phyloP scores from a whole-genome alignment of 2,329 filamentous ascomycete species.

The Sclerotinia borealis region DNA sequence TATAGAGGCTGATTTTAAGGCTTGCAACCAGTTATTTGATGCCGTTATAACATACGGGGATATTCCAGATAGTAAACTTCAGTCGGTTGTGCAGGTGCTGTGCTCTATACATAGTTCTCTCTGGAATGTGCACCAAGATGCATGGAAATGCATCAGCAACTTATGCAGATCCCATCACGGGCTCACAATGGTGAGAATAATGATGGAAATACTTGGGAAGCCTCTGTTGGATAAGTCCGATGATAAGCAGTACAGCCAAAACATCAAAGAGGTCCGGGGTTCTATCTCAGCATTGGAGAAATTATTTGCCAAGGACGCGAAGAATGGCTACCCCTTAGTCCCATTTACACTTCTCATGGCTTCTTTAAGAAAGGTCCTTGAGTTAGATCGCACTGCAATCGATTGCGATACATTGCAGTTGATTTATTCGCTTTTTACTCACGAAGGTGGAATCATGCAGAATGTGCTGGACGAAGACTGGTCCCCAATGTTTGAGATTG shows the following conservation, averaged over 20 bases:
- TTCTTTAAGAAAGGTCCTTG: constrained; percentile 47
- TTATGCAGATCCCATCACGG: constrained; percentile 69
- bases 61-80: constrained; percentile 57
- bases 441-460: constrained; percentile 46
- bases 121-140: constrained; percentile 50
- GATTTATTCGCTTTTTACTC: constrained; percentile 51
- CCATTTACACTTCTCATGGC: constrained; percentile 54
- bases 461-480: constrained; percentile 61
- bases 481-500: constrained; percentile 54
- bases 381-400: constrained; percentile 29
- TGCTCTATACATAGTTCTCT: constrained; percentile 67
- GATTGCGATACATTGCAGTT: constrained; percentile 31
- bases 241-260: constrained; percentile 39
- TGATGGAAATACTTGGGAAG: constrained; percentile 55
- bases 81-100: constrained; percentile 62
- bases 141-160: constrained; percentile 66
- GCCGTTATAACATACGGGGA: constrained; percentile 66
- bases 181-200: constrained; percentile 58
- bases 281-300: constrained; percentile 58
- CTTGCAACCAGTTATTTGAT: constrained; percentile 63
- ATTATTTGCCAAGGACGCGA: constrained; percentile 52
- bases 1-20: constrained; percentile 56
- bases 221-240: constrained; percentile 41
- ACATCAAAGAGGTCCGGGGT: constrained; percentile 53
- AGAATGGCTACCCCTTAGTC: constrained; percentile 54